Evolutionary conservation across 2,329 filamentous ascomycete genomes (phyloP).

Genomic region (Aspergillus intermedius): DNA sequence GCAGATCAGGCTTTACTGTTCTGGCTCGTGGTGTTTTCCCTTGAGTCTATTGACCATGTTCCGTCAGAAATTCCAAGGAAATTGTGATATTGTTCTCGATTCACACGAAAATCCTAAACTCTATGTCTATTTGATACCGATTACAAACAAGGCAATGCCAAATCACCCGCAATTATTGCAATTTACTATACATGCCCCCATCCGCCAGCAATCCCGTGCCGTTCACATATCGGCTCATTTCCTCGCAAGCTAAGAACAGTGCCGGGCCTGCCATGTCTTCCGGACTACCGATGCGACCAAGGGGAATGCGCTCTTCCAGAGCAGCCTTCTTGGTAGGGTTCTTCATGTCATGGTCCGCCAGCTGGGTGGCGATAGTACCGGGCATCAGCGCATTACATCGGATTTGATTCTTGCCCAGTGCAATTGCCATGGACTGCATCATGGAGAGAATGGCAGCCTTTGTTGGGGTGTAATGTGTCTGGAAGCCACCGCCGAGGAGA

Average conservation of each 20-base stretch:
- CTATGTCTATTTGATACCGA: no score
- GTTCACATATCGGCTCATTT: conserved; percentile 17
- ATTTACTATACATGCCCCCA: conserved; percentile 16
- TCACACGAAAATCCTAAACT: no score
- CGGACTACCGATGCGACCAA: conserved; percentile 61
- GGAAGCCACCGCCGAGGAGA: conserved; percentile 54
- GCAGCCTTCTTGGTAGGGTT: conserved; percentile 41
- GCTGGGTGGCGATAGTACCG: conserved; percentile 70
- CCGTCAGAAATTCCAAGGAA: no score
- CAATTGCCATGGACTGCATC: conserved; percentile 73
- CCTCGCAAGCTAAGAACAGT: conserved; percentile 16
- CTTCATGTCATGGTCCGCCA: conserved; percentile 72
- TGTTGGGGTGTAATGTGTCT: conserved; percentile 77
- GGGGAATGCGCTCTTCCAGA: conserved; percentile 65
- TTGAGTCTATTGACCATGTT: no score
- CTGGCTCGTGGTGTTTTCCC: no score
- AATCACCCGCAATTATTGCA: conserved; percentile 6
- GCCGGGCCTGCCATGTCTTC: conserved; percentile 68
- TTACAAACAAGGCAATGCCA: no score
- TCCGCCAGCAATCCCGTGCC: conserved; percentile 13
- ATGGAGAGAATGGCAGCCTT: conserved; percentile 71
- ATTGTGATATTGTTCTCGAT: no score
- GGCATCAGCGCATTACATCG: conserved; percentile 74
- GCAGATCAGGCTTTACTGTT: no score
- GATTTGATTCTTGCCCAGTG: conserved; percentile 65